Base-by-base conservation (phyloP, 2,329 filamentous ascomycete species). In the Stemphylium lycopersici region DNA sequence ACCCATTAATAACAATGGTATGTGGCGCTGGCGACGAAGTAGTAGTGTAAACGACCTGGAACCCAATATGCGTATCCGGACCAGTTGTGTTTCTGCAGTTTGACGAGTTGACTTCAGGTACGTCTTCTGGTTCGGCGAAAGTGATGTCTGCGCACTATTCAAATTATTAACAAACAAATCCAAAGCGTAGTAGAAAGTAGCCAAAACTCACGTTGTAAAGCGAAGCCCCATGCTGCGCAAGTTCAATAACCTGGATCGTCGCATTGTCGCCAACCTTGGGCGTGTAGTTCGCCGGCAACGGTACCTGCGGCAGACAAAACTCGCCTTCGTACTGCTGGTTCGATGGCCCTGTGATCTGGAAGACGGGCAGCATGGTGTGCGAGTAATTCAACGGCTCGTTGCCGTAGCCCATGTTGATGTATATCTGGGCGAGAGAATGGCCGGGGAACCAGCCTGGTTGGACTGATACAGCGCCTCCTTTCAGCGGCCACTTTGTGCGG, bases 371-470 rank as follows among this genome's bases (percentile, higher is more conserved):
- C 84, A 97, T 95, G 18, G 86, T 81, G 73, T 89, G 86, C 61
- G 91, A 96, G 88, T 96, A 96, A 81, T 98, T 98, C 6, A 78
- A 76, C 0, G 95, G 93, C 6, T 89, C 86, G 31, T 83, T 91
- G 61, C 90, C 91, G 62, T 93, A 86, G 62, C 95, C 95, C 50
- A 98, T 82, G 79, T 98, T 98, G 78, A 98, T 81, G 78, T 96
- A 96, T 72, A 96, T 83, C 66, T 91, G 85, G 15, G 92, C 93
- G 5, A 86, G 88, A 32, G 84, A 76, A 75, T 98, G 95, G 61
- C 95, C 95, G 54, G 88, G 87, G 80, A 97, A 97, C 95, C 95
- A 98, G 69, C 93, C 95, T 0, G 95, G 95, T 72, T 98, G 93
- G 68, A 97, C 83, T 44, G 91, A 84, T 56, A 99, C 70, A n/a